Base-by-base conservation (phyloP, 2,329 filamentous ascomycete genomes). In the Verticillium nubilum region DNA sequence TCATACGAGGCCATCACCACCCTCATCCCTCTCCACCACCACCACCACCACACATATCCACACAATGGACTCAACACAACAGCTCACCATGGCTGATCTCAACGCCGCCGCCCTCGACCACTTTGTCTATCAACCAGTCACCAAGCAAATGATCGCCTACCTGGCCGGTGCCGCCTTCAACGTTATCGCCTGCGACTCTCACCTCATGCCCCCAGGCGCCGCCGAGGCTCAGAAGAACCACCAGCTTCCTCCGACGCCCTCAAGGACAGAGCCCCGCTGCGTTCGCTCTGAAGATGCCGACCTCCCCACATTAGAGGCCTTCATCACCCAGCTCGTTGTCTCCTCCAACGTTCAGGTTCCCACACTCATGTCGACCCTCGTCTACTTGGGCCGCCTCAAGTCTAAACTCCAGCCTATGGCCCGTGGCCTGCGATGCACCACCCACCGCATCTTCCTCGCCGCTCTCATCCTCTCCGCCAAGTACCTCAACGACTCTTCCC, bases 401-500 rank as follows among this genome's bases (percentile, higher is more conserved):
- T 84, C 88, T 57, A 88, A 91, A 67, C 86, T 99, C 28, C 94
- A 96, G 66, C 91, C 94, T 61, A 92, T 97, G 72, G 94, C 95
- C 68, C 97, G 97, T 78, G 95, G 95, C 65, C 91, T 98, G 78
- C 88, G 90, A 68, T 98, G 95, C 82, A 98, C 95, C 26, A 92
- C 94, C 54, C 95, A 99, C 80, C 90, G 95, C 69, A 98, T 99
- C 82, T 98, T 99, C 79, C 85, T 99, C 55, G 94, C 91, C 50
- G 81, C 90, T 17, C 86, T 94, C 66, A 95, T 95, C 70, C 81
- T 89, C 53, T 87, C 95, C 1, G 94, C 95, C 68, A 99, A 99
- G 87, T 97, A 97, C 75, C 85, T 98, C 67, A 98, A 99, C 75
- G 95, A 98, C 81, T 97, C 92, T 62, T 97, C 92, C 13, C 95